Percentiles rank a stretch among this genome's conserved stretches.
Evolutionary conservation across 148 eudicot species (phyloP).

Genomic region (Persicaria maculosa): DNA sequence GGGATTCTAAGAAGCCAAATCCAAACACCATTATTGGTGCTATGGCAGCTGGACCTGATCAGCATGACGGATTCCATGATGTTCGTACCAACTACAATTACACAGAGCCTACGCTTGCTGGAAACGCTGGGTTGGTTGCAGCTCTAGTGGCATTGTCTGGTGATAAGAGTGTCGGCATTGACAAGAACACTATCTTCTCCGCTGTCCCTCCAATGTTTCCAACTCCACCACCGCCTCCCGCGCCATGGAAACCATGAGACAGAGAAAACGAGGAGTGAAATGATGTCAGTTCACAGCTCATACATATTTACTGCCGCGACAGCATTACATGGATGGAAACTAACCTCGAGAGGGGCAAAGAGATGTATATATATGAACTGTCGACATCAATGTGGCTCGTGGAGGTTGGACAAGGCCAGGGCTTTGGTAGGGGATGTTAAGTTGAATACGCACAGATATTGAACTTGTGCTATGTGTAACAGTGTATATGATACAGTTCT

Average conservation of each 20-base stretch:
- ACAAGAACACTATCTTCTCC: constrained; percentile 86
- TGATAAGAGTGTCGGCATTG: constrained; percentile 37
- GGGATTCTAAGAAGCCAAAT: constrained; percentile 65
- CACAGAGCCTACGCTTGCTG: constrained; percentile 89
- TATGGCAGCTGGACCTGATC: constrained; percentile 95
- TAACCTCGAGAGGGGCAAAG: neutral
- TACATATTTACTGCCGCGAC: neutral
- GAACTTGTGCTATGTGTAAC: neutral
- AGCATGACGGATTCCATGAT: constrained; percentile 71
- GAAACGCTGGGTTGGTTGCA: constrained; percentile 88
- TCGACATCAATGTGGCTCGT: neutral
- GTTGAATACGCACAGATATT: neutral
- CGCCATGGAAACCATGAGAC: constrained; percentile 78
- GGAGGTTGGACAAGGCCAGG: neutral
- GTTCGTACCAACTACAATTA: constrained; percentile 78
- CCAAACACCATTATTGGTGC: constrained; percentile 75
- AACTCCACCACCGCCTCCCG: constrained; percentile 86
- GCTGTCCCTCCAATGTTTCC: constrained; percentile 93
- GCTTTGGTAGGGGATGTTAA: neutral
- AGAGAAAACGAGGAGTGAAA: neutral
- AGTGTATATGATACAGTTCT: neutral
- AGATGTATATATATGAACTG: neutral
- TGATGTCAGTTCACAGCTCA: neutral
- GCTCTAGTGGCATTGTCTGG: constrained; percentile 83
- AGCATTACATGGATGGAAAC: neutral